Evolutionary conservation across 2,329 filamentous ascomycete genomes (phyloP).

Genomic region (Penicillium sp.): DNA sequence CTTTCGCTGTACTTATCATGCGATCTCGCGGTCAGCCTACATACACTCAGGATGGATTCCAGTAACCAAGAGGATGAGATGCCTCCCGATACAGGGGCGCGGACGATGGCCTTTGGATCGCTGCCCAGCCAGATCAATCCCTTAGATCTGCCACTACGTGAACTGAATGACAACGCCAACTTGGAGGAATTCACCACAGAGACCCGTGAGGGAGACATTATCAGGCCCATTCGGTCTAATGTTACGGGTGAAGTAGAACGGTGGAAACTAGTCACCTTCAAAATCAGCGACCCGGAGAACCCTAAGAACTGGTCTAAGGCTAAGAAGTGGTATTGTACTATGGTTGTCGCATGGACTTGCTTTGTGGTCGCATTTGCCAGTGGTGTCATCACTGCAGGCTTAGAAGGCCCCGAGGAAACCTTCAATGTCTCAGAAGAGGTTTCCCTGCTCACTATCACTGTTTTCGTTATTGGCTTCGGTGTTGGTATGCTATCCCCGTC

Average conservation of each 20-base stretch:
- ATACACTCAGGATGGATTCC: background rate
- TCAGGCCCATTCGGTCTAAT: conserved; percentile 53
- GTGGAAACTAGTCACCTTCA: conserved; percentile 68
- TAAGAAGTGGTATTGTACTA: conserved; percentile 79
- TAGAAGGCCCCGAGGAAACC: conserved; percentile 58
- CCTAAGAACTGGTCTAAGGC: conserved; percentile 81
- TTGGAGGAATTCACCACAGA: conserved; percentile 66
- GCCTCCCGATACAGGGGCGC: conserved; percentile 11
- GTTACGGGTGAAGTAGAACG: conserved; percentile 48
- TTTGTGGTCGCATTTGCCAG: conserved; percentile 70
- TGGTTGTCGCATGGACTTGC: conserved; percentile 74
- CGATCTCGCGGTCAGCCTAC: too few species aligned
- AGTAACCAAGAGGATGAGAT: too few species aligned
- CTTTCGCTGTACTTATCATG: too few species aligned
- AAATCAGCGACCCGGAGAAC: conserved; percentile 67
- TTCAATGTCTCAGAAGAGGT: conserved; percentile 71
- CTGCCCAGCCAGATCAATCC: conserved; percentile 33
- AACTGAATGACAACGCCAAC: conserved; percentile 43
- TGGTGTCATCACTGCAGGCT: conserved; percentile 73
- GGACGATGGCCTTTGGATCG: conserved; percentile 24
- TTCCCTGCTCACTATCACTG: conserved; percentile 64
- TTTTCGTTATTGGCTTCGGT: conserved; percentile 81
- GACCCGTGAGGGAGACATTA: conserved; percentile 59
- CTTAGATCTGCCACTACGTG: conserved; percentile 60
- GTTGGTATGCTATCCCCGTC: conserved; percentile 51